phyloP scores from a whole-genome alignment of 208 protist species.

The Crithidia acanthocephali region DNA sequence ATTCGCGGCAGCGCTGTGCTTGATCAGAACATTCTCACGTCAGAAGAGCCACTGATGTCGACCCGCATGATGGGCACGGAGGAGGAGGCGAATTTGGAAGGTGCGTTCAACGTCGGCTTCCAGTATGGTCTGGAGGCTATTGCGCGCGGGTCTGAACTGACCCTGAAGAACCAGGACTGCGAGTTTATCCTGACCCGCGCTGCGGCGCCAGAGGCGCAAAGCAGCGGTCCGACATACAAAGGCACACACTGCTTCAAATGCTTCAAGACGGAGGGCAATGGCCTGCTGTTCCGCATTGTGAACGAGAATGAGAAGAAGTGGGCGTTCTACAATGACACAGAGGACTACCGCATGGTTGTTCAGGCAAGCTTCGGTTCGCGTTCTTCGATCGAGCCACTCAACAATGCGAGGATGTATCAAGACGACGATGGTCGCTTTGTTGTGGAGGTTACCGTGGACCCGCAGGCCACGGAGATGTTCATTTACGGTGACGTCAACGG shows the following conservation, averaged over 20 bases:
- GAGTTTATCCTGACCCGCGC: conserved; percentile 49
- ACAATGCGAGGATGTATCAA: conserved; percentile 41
- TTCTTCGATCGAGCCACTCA: conserved; percentile 52
- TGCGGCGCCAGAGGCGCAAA: conserved; percentile 29
- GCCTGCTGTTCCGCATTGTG: conserved; percentile 76
- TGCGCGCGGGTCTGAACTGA: conserved; percentile 43
- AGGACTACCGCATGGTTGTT: conserved; percentile 60
- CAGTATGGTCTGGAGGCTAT: conserved; percentile 57
- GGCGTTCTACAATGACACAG: conserved; percentile 85
- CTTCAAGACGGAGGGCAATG: conserved; percentile 74
- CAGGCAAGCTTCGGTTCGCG: conserved; percentile 57
- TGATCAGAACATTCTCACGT: conserved; percentile 51
- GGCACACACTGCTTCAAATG: conserved; percentile 62
- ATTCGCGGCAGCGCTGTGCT: conserved; percentile 47
- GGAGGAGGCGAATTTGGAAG: conserved; percentile 52
- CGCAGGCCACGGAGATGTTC: conserved; percentile 70
- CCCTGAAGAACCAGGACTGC: conserved; percentile 44
- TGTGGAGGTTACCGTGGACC: conserved; percentile 57
- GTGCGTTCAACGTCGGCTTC: conserved; percentile 61
- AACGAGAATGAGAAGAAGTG: conserved; percentile 76
- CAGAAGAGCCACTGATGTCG: conserved; percentile 55
- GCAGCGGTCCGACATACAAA: conserved; percentile 59
- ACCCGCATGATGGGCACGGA: conserved; percentile 51
- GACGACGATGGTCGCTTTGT: conserved; percentile 47
- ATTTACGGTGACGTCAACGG: conserved; percentile 73